Conservation (phyloP, 192 early-diverging fungal genomes). For the Backusella macrospora region DNA sequence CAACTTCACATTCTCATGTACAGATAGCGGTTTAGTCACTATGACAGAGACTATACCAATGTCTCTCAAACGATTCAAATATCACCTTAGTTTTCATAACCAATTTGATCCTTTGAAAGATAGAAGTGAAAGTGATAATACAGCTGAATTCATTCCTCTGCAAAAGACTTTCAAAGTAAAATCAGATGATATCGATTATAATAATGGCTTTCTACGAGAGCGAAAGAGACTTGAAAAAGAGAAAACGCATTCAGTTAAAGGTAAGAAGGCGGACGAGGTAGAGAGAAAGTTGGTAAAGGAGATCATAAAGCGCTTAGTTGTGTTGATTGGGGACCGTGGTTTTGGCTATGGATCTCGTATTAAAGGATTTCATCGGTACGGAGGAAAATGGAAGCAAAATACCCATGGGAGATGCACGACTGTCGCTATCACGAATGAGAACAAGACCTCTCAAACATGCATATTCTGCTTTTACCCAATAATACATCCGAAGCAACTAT, state of each 20-base stretch:
- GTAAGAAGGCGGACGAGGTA: background rate
- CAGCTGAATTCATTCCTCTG: background rate
- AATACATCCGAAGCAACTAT: background rate
- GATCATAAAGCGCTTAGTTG: background rate
- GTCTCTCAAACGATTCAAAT: background rate
- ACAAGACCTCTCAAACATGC: background rate
- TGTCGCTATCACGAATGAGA: too few species aligned
- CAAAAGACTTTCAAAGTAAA: background rate
- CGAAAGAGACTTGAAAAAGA: background rate
- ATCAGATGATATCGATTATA: background rate
- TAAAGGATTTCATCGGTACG: too few species aligned
- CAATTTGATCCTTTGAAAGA: background rate
- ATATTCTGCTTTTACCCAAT: background rate
- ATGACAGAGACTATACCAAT: background rate
- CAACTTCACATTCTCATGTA: background rate
- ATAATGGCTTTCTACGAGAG: background rate
- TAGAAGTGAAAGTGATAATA: background rate
- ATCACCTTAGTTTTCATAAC: background rate
- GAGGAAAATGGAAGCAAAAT: too few species aligned
- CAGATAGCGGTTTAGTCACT: background rate
- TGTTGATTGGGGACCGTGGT: background rate
- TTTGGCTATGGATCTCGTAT: background rate
- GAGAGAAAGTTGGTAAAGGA: background rate
- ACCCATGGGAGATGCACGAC: too few species aligned
- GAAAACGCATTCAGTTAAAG: background rate